Conservation (phyloP, 129 eudicot species). For the Chrysanthemum lavandulifolium region DNA sequence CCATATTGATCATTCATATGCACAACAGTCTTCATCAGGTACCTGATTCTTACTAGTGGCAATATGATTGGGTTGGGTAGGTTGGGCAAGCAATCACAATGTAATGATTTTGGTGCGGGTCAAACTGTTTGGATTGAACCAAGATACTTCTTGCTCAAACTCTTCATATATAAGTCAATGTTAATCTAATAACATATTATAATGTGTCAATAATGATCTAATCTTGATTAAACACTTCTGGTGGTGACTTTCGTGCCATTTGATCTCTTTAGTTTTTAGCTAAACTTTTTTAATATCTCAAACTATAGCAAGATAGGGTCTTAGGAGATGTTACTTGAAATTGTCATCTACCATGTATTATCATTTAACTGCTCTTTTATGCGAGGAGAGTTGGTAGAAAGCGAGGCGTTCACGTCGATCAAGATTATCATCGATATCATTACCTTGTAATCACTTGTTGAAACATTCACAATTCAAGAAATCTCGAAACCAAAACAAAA, state of each 20-base stretch:
- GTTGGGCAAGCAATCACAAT: not conserved
- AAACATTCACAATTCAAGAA: conserved; percentile 52
- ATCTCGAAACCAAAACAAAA: conserved; percentile 33
- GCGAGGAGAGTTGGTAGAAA: conserved; percentile 53
- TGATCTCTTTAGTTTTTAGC: not conserved
- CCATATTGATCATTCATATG: conserved; percentile 15
- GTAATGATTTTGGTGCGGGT: not conserved
- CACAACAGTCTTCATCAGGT: conserved; percentile 46
- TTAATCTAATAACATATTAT: not conserved
- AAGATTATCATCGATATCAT: conserved; percentile 28
- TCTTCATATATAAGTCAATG: not conserved
- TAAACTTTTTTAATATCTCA: not conserved
- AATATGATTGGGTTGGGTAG: not conserved
- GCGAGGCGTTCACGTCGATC: conserved; percentile 35
- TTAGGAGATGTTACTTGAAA: not conserved
- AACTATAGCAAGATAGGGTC: not conserved
- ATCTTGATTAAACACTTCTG: not conserved
- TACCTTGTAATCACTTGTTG: conserved; percentile 64
- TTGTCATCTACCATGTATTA: not conserved
- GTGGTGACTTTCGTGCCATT: not conserved
- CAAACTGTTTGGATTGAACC: not conserved
- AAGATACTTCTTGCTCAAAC: not conserved
- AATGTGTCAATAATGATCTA: not conserved
- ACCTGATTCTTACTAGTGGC: conserved; percentile 12
- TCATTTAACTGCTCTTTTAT: conserved; percentile 12